Conservation (phyloP, 2,329 filamentous ascomycete genomes). For the Exophiala calicioides region DNA sequence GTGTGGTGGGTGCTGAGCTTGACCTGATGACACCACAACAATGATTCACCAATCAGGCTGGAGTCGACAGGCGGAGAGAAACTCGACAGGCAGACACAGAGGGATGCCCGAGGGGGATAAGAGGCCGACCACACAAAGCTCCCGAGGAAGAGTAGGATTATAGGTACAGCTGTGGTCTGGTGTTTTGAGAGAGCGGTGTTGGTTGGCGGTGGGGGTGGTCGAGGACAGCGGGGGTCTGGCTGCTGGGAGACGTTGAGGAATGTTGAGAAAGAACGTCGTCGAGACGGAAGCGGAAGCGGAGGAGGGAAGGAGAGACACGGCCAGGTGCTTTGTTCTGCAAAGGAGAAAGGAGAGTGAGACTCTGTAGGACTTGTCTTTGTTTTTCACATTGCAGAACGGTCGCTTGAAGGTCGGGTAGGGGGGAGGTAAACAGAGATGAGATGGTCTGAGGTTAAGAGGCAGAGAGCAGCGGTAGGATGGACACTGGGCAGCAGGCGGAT, state of each 20-base stretch:
- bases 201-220: slow-evolving; percentile 12
- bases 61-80: slow-evolving; percentile 7
- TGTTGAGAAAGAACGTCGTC: slow-evolving; percentile 26
- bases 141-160: slow-evolving; percentile 22
- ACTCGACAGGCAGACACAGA: slow-evolving; percentile 4
- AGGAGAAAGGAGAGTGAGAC: slow-evolving; percentile 19
- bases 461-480: slow-evolving; percentile 3
- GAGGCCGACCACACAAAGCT: slow-evolving; percentile 16
- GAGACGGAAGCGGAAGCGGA: slow-evolving; percentile 14
- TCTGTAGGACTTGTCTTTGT: slow-evolving; percentile 20
- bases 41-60: slow-evolving; percentile 11
- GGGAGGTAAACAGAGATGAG: slow-evolving; percentile 21
- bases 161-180: slow-evolving; percentile 20
- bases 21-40: slow-evolving; percentile 19
- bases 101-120: slow-evolving; percentile 4
- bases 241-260: slow-evolving; percentile 25
- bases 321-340: slow-evolving; percentile 20
- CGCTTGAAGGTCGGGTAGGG: slow-evolving; percentile 13
- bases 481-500: slow-evolving; percentile 3
- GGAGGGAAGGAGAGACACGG: slow-evolving; percentile 25
- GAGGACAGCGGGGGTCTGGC: slow-evolving; percentile 17
- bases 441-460: slow-evolving; percentile 19
- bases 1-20: slow-evolving; percentile 16
- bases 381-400: slow-evolving; percentile 27
- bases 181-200: slow-evolving; percentile 11